These are phyloP conservation scores for Vitis amurensis DNA, from an alignment of 164 flowering plant genomes.

Conservation along the genomic window DNA sequence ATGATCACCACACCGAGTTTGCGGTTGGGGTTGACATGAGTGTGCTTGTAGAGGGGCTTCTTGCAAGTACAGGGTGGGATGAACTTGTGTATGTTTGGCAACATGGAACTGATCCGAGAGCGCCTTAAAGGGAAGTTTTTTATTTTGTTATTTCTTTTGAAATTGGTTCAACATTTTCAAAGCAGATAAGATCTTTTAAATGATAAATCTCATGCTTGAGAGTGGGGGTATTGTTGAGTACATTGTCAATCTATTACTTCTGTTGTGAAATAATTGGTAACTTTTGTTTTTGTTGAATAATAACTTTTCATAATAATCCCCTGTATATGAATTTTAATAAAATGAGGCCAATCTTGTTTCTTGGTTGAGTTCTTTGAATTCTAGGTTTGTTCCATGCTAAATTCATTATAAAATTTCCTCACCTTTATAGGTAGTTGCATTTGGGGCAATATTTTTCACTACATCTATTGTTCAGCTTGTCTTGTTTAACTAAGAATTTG, in stretches of 20 bases:
- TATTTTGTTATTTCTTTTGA: too few relatives aligned
- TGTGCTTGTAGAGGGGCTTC: conserved; percentile 88
- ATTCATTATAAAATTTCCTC: background rate
- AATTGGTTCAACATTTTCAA: background rate
- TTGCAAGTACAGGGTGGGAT: conserved; percentile 98
- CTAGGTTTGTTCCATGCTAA: background rate
- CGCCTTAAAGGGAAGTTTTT: conserved; percentile 31
- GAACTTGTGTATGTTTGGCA: conserved; percentile 95
- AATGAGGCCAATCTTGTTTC: background rate
- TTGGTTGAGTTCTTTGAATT: background rate
- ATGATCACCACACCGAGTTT: conserved; percentile 96
- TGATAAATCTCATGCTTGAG: background rate
- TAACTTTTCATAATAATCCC: background rate
- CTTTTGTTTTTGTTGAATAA: background rate
- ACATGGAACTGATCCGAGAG: conserved; percentile 90
- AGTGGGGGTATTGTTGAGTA: background rate
- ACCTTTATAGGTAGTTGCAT: too few relatives aligned
- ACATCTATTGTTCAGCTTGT: too few relatives aligned
- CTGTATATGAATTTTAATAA: conserved; percentile 5
- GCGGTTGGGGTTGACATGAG: conserved; percentile 97
- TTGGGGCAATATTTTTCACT: too few relatives aligned
- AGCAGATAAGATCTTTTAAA: background rate
- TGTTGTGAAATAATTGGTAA: background rate
- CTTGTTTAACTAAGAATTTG: too few relatives aligned
- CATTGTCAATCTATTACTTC: background rate